Percentiles rank a stretch among this genome's conserved stretches.
Conservation (phyloP, 2,329 filamentous ascomycete genomes). For the Botrytis fragariae region DNA sequence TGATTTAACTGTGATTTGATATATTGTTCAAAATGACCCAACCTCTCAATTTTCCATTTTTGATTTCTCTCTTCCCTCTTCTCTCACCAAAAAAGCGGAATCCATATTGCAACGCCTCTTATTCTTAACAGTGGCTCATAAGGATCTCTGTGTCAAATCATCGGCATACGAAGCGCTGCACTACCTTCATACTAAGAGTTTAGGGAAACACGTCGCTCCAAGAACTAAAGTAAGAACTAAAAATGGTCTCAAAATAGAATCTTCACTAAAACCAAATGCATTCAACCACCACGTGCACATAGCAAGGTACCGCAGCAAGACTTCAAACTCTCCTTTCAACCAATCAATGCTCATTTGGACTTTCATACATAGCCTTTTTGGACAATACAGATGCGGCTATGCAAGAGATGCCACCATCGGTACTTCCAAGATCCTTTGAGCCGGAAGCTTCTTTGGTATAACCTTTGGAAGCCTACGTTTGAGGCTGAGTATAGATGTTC, state of each 20-base stretch:
- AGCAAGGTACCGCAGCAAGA: neutral
- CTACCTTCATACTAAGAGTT: neutral
- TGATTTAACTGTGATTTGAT: too few relatives aligned
- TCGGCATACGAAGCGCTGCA: neutral
- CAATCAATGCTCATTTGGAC: neutral
- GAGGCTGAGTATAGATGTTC: slow-evolving; percentile 5
- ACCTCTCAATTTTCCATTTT: neutral
- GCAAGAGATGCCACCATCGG: neutral
- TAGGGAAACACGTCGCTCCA: neutral
- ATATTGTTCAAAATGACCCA: neutral
- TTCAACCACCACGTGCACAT: neutral
- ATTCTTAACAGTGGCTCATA: neutral
- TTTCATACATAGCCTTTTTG: neutral
- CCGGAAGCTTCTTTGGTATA: neutral
- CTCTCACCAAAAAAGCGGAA: neutral
- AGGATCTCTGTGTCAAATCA: neutral
- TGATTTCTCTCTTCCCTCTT: too few relatives aligned
- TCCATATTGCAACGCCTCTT: neutral
- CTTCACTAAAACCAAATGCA: neutral
- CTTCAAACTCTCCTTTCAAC: neutral
- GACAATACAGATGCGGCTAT: neutral
- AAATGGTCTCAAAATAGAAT: slow-evolving; percentile 5
- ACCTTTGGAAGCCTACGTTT: neutral
- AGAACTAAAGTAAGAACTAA: neutral
- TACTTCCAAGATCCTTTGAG: neutral